phyloP scores from a whole-genome alignment of 257 asterid genomes.

The Linderniella brevidens region DNA sequence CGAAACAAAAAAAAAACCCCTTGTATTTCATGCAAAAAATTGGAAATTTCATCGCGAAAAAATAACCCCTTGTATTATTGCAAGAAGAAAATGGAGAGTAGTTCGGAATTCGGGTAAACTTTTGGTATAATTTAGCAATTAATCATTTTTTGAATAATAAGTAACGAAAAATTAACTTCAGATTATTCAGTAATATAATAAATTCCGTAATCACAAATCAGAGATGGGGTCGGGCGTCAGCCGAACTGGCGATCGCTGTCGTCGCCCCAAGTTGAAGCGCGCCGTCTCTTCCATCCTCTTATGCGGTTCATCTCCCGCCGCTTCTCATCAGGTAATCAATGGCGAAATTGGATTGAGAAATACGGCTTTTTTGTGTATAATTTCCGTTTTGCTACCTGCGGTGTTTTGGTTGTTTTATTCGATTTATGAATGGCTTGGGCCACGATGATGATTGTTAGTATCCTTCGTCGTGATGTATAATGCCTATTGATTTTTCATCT shows the following conservation, averaged over 20 bases:
- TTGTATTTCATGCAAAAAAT: no score
- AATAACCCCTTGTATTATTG: no score
- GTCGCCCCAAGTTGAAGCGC: constrained; percentile 19
- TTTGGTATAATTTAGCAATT: no score
- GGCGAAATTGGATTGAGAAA: not conserved
- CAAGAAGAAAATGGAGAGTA: constrained; percentile 10
- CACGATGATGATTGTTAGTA: no score
- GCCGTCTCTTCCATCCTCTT: constrained; percentile 28
- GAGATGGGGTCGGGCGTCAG: constrained; percentile 36
- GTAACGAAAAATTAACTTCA: no score
- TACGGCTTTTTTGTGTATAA: not conserved
- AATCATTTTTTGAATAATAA: no score
- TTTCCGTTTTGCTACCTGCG: constrained; percentile 4
- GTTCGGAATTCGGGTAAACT: constrained; percentile 13
- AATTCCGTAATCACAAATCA: not conserved
- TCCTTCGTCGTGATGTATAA: no score
- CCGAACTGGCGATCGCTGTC: constrained; percentile 24
- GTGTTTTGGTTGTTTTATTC: not conserved
- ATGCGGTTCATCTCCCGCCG: constrained; percentile 26
- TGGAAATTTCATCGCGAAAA: no score
- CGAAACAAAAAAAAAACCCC: no score
- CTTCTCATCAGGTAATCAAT: constrained; percentile 16
- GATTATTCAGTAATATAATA: no score
- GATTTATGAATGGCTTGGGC: no score
- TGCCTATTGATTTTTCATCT: no score